Evolutionary conservation across 2,329 filamentous ascomycete genomes (phyloP).

Genomic region (Nemania serpens): DNA sequence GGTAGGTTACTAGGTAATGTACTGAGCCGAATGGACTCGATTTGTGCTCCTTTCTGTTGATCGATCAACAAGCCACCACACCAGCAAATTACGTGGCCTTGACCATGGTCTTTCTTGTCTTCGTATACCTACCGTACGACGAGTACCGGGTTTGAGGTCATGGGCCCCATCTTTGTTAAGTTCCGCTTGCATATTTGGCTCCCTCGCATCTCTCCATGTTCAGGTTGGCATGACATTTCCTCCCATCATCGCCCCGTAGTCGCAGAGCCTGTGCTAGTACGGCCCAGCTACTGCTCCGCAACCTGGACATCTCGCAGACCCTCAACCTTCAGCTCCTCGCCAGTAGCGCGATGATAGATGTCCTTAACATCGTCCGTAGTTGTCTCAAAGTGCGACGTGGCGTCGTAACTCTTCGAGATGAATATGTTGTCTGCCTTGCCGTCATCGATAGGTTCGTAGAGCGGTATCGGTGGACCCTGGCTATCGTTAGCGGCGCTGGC

Average conservation of each 20-base stretch:
- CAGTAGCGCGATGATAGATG: constrained; percentile 82
- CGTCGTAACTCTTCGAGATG: constrained; percentile 98
- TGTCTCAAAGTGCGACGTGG: constrained; percentile 97
- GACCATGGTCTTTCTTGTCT: constrained; percentile 6
- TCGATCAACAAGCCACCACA: neutral
- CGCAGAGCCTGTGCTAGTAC: neutral
- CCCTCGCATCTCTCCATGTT: constrained; percentile 11
- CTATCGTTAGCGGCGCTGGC: constrained; percentile 11
- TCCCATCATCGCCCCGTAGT: neutral
- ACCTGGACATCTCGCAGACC: constrained; percentile 80
- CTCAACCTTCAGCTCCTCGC: constrained; percentile 86
- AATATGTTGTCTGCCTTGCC: constrained; percentile 90
- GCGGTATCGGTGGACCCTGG: constrained; percentile 79
- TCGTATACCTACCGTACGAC: constrained; percentile 1
- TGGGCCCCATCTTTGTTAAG: constrained; percentile 1
- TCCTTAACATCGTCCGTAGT: constrained; percentile 89
- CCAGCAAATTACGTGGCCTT: constrained; percentile 2
- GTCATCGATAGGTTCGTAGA: constrained; percentile 87
- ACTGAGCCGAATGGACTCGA: neutral
- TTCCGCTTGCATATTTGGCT: neutral
- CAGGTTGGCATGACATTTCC: constrained; percentile 3
- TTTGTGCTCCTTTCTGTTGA: neutral
- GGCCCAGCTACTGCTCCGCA: constrained; percentile 61
- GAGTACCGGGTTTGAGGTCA: neutral
- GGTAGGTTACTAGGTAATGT: too few relatives aligned